These are phyloP conservation scores for Prototheca wickerhamii DNA, from an alignment of 163 green algal genomes.

Conservation along the genomic window DNA sequence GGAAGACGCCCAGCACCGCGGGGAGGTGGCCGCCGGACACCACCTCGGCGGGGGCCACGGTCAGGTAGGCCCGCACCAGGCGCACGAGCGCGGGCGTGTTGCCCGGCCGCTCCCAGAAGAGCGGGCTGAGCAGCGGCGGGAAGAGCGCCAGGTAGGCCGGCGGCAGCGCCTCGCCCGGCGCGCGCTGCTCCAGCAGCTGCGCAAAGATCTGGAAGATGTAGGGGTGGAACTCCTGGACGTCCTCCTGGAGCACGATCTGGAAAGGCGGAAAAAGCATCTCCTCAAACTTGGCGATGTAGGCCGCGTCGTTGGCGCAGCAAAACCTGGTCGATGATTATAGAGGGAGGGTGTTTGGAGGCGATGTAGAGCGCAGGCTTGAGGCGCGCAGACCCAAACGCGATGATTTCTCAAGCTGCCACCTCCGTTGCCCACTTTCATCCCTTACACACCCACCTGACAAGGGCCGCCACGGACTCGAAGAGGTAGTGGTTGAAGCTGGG, in stretches of 20 bases:
- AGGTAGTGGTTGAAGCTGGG: constrained; percentile 97
- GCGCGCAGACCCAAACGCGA: too few relatives aligned
- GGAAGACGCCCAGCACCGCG: constrained; percentile 70
- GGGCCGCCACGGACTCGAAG: constrained; percentile 84
- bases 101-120: constrained; percentile 83
- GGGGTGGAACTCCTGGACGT: constrained; percentile 93
- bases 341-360: background rate
- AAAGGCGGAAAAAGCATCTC: constrained; percentile 86
- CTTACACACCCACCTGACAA: constrained; percentile 40
- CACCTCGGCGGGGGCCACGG: constrained; percentile 58
- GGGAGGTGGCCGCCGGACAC: constrained; percentile 56
- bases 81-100: constrained; percentile 90
- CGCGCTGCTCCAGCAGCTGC: constrained; percentile 67
- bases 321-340: background rate
- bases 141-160: constrained; percentile 74
- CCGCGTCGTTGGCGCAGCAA: background rate
- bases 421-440: too few relatives aligned
- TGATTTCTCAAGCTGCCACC: too few relatives aligned
- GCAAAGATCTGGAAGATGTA: constrained; percentile 96
- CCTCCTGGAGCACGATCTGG: constrained; percentile 58
- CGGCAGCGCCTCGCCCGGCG: constrained; percentile 29
- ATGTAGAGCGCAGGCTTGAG: too few relatives aligned
- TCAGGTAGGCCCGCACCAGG: constrained; percentile 86
- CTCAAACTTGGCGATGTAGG: constrained; percentile 58
- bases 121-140: constrained; percentile 69